These are phyloP conservation scores for Hortiboletus campestris DNA, from an alignment of 768 basidiomycete genomes.

Conservation along the genomic window DNA sequence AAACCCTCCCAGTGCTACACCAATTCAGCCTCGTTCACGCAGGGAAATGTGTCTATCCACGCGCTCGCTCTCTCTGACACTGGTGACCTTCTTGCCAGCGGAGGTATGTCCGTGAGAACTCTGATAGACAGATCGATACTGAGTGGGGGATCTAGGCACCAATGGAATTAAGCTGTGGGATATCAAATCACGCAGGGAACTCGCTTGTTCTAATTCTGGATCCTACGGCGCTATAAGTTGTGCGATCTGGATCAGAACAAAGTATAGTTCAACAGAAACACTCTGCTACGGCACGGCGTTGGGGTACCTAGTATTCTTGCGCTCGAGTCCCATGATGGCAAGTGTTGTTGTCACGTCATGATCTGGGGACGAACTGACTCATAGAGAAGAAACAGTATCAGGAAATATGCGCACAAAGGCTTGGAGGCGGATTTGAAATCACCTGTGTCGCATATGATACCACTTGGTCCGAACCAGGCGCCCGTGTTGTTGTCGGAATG, in stretches of 20 bases:
- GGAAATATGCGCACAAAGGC: conserved; percentile 6
- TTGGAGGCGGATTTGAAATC: conserved; percentile 9
- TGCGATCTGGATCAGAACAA: conserved; percentile 4
- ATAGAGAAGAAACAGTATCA: conserved; percentile 5
- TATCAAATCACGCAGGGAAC: not conserved
- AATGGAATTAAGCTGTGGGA: conserved; percentile 6
- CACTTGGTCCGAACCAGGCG: not conserved
- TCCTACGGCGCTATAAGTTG: not conserved
- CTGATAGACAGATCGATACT: not conserved
- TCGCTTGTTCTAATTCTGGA: not conserved
- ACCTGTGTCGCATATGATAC: conserved; percentile 5
- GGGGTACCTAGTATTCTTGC: conserved; percentile 11
- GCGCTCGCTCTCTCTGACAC: not conserved
- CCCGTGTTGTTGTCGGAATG: conserved; percentile 1
- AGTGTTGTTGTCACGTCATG: not conserved
- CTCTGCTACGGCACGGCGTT: conserved; percentile 10
- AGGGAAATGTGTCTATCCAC: not conserved
- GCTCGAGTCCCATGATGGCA: not conserved
- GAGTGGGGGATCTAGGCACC: not conserved
- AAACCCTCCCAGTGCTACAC: not conserved
- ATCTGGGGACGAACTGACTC: not conserved
- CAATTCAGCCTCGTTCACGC: not conserved
- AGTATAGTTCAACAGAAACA: not conserved
- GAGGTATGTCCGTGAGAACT: conserved; percentile 1
- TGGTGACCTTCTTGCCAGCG: not conserved